Conservation (phyloP, 2,329 filamentous ascomycete genomes). For the Macrophomina tecta region DNA sequence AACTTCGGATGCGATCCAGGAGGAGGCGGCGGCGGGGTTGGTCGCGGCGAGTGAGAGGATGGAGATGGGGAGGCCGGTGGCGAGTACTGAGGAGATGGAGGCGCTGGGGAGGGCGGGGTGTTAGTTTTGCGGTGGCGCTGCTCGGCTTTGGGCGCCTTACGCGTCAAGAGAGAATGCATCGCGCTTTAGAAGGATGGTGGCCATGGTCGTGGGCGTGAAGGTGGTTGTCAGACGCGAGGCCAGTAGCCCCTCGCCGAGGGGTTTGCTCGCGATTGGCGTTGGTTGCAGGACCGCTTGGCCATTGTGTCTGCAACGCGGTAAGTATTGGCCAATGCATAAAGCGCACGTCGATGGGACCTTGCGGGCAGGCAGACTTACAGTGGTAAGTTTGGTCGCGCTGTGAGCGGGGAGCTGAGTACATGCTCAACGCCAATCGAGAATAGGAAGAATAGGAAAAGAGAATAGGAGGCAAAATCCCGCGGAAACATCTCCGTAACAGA, state of each 20-base stretch:
- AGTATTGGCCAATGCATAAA: neutral
- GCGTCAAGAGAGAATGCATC: neutral
- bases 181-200: neutral
- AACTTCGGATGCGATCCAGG: constrained; percentile 50
- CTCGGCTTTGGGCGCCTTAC: neutral
- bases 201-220: neutral
- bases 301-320: neutral
- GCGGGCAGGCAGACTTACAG: neutral
- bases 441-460: neutral
- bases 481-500: neutral
- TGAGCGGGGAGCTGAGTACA: neutral
- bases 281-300: constrained; percentile 8
- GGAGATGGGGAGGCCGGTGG: constrained; percentile 53
- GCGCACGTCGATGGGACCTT: neutral
- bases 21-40: constrained; percentile 48
- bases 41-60: constrained; percentile 48
- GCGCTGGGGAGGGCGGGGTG: constrained; percentile 2
- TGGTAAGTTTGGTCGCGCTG: neutral
- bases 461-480: neutral
- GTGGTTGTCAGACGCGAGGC: neutral
- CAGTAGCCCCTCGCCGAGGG: neutral
- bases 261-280: neutral
- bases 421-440: neutral
- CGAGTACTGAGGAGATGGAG: constrained; percentile 51
- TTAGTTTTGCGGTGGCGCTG: neutral